Conservation (phyloP, 108 stramenopile genomes). For the Nitzschia sp. region DNA sequence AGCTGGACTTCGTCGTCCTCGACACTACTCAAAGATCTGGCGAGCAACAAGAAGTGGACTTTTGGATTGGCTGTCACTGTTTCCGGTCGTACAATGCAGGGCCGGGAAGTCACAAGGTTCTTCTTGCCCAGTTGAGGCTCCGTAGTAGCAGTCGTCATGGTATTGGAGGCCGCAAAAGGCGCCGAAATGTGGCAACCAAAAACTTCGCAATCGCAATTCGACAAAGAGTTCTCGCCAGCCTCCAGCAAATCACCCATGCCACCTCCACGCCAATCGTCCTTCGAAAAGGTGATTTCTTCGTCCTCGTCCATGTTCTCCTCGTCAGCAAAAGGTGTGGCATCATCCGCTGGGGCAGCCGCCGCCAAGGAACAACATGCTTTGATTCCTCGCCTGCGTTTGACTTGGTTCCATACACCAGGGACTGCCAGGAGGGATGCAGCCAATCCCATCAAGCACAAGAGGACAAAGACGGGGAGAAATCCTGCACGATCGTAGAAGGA, state of each 20-base stretch:
- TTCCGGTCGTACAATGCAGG: constrained; percentile 1
- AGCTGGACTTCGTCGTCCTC: neutral
- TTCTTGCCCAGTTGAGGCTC: neutral
- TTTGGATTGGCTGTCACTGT: neutral
- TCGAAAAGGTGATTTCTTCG: neutral
- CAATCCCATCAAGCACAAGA: neutral
- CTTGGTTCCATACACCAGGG: neutral
- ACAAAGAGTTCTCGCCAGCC: neutral
- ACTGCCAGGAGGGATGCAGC: neutral
- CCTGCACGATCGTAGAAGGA: neutral
- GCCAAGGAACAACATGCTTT: too few relatives aligned
- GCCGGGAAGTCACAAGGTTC: neutral
- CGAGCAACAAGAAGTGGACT: neutral
- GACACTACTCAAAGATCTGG: neutral
- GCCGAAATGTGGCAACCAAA: neutral
- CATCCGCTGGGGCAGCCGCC: too few relatives aligned
- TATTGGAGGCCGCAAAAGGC: neutral
- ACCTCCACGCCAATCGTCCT: neutral
- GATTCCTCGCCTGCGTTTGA: too few relatives aligned
- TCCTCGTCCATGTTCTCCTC: neutral
- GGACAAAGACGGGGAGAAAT: neutral
- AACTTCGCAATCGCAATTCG: neutral
- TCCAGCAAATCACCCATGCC: neutral
- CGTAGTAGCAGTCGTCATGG: neutral
- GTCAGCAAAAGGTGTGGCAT: too few relatives aligned